These are phyloP conservation scores for Claviceps pazoutovae DNA, from an alignment of 2,329 filamentous ascomycete species.

Conservation along the genomic window DNA sequence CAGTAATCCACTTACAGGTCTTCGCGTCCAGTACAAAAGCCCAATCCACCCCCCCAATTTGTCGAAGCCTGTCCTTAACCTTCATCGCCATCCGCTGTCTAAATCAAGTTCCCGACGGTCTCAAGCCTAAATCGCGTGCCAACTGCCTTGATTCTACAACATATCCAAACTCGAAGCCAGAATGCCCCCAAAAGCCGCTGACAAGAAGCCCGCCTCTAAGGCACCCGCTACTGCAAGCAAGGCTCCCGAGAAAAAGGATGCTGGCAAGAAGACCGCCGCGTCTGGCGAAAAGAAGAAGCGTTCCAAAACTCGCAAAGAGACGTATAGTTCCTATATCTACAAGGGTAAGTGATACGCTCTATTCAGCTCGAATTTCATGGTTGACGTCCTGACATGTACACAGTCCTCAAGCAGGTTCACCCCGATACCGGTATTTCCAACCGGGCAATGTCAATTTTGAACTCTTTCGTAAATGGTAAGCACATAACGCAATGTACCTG, in stretches of 20 bases:
- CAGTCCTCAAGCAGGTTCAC: conserved; percentile 99
- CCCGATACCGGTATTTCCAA: conserved; percentile 99
- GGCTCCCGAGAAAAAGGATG: conserved; percentile 92
- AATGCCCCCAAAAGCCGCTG: conserved; percentile 97
- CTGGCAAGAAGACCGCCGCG: conserved; percentile 97
- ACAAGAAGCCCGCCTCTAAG: conserved; percentile 99
- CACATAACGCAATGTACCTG: neutral
- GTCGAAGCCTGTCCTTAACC: conserved; percentile 32
- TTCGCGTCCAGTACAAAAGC: conserved; percentile 49
- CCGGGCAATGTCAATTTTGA: conserved; percentile 98
- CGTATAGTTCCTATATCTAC: conserved; percentile 99
- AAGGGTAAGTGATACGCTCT: conserved; percentile 52
- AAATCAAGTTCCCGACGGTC: conserved; percentile 14
- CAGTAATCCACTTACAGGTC: conserved; percentile 39
- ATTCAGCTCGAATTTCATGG: neutral
- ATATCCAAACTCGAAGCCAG: conserved; percentile 24
- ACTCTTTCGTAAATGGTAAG: conserved; percentile 98
- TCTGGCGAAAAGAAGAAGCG: conserved; percentile 99
- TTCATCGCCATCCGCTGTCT: conserved; percentile 23
- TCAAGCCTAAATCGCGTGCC: conserved; percentile 2
- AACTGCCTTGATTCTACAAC: conserved; percentile 6
- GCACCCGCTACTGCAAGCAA: conserved; percentile 62
- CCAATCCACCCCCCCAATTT: conserved; percentile 36
- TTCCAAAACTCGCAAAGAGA: conserved; percentile 99
- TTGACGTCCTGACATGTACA: neutral